These are phyloP conservation scores for Microsporum ferrugineum DNA, from an alignment of 2,329 filamentous ascomycete species.

Conservation along the genomic window DNA sequence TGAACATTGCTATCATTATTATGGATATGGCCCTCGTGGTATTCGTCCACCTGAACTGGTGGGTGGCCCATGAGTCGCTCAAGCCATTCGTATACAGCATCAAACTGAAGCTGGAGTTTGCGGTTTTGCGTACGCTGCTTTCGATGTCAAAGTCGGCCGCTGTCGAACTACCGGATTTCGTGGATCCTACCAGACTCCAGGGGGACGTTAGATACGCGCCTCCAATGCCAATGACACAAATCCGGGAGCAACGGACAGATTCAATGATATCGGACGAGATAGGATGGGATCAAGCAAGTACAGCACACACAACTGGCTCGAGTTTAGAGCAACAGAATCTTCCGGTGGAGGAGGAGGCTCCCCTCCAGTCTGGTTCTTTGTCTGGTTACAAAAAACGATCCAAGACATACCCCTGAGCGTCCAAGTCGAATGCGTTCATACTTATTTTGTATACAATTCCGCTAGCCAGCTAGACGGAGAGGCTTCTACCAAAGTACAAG, in stretches of 20 bases:
- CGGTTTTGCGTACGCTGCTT: slow-evolving; percentile 38
- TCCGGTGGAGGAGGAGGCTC: not conserved
- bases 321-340: not conserved
- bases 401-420: not conserved
- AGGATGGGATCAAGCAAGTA: not conserved
- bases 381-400: not conserved
- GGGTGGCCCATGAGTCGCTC: slow-evolving; percentile 25
- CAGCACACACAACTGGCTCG: not conserved
- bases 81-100: slow-evolving; percentile 25
- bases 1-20: slow-evolving; percentile 34
- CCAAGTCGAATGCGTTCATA: not conserved
- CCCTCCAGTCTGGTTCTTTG: not conserved
- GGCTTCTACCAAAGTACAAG: not conserved
- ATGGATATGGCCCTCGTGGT: slow-evolving; percentile 33
- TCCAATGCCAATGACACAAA: not conserved
- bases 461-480: not conserved
- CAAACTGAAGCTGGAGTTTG: slow-evolving; percentile 43
- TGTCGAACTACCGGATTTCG: not conserved
- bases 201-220: not conserved
- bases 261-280: not conserved
- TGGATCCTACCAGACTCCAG: not conserved
- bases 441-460: not conserved
- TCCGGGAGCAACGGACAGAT: not conserved
- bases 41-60: slow-evolving; percentile 26
- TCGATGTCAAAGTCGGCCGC: not conserved